A percentile compares a stretch with the other conserved stretches of the same genome.
Evolutionary conservation across 2,329 filamentous ascomycete genomes (phyloP).

Genomic region (Apiospora sp.): DNA sequence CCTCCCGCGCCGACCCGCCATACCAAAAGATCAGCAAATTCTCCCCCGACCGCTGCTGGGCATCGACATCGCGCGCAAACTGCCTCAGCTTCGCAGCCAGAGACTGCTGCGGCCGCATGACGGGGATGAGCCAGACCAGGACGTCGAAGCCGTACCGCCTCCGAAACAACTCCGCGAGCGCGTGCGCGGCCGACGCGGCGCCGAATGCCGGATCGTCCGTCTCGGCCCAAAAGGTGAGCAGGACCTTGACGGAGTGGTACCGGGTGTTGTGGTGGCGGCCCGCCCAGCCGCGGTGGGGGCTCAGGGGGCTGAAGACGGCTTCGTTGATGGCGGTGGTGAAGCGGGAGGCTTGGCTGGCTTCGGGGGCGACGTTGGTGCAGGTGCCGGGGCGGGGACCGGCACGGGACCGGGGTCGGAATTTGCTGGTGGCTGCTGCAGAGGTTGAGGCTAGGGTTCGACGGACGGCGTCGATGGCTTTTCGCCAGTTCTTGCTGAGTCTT

Average conservation of each 20-base stretch:
- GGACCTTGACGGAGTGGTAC: constrained; percentile 25
- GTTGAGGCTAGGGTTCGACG: background rate
- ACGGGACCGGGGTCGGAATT: background rate
- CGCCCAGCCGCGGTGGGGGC: background rate
- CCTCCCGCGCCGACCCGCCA: constrained; percentile 16
- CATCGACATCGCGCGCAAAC: constrained; percentile 3
- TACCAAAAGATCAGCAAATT: constrained; percentile 28
- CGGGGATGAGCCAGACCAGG: constrained; percentile 24
- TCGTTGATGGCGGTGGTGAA: background rate
- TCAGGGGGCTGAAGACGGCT: background rate
- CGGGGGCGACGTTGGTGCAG: background rate
- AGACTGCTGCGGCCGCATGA: constrained; percentile 4
- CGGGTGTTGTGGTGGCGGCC: background rate
- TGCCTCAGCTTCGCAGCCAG: background rate
- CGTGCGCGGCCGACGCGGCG: constrained; percentile 10
- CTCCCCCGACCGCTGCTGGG: background rate
- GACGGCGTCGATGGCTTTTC: background rate
- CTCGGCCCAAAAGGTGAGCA: constrained; percentile 27
- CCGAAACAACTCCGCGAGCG: constrained; percentile 21
- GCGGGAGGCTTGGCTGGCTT: background rate
- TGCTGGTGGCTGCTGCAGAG: background rate
- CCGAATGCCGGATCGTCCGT: constrained; percentile 12
- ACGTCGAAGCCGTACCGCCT: constrained; percentile 24
- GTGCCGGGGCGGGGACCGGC: background rate
- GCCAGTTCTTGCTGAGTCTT: background rate